Conservation (phyloP, 768 basidiomycete genomes). For the Suillus americanus region DNA sequence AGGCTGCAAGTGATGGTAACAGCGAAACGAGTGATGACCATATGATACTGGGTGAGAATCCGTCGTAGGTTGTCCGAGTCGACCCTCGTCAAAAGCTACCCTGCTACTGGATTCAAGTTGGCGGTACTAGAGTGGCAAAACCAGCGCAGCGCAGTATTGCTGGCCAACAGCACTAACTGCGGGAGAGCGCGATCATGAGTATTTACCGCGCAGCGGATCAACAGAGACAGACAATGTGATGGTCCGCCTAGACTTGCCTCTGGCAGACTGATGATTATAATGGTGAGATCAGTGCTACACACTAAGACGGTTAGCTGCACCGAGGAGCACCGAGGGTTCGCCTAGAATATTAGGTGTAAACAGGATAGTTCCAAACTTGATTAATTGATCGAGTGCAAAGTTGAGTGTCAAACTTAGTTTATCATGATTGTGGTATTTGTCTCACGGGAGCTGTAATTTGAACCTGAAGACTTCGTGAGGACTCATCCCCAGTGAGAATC, state of each 20-base stretch:
- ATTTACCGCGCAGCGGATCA: neutral
- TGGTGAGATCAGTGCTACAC: neutral
- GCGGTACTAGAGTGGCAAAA: neutral
- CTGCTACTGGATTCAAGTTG: neutral
- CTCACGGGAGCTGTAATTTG: neutral
- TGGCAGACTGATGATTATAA: neutral
- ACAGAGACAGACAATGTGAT: neutral
- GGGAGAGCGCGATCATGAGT: neutral
- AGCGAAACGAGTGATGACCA: neutral
- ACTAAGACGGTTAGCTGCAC: neutral
- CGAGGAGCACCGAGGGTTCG: neutral
- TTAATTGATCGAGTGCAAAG: neutral
- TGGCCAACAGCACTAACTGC: neutral
- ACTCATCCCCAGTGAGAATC: neutral
- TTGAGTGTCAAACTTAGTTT: neutral
- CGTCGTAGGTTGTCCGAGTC: neutral
- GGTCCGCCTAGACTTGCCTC: neutral
- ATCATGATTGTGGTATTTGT: neutral
- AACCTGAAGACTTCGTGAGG: neutral
- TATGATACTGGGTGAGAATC: neutral
- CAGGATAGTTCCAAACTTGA: neutral
- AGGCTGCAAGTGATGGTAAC: neutral
- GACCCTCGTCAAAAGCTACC: neutral
- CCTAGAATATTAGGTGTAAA: neutral
- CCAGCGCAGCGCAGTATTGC: neutral